Conservation (phyloP, 805 yeast genomes). For the Teunomyces barrocoloradensis region DNA sequence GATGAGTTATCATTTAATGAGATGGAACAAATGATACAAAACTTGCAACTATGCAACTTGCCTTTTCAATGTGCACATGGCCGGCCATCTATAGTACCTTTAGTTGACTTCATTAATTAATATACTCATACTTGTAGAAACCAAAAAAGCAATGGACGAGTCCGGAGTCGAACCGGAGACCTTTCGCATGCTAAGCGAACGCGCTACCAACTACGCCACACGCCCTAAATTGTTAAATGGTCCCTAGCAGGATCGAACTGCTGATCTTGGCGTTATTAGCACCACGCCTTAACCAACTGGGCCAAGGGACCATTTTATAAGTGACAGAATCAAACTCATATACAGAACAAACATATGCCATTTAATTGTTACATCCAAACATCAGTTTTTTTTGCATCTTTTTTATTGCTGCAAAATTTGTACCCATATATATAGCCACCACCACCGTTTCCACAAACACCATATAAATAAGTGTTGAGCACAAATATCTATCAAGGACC, state of each 20-base stretch:
- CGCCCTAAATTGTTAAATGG: slow-evolving; percentile 33
- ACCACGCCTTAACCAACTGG: slow-evolving; percentile 62
- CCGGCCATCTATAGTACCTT: slow-evolving; percentile 67
- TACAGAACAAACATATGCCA: no score
- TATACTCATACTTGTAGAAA: not conserved
- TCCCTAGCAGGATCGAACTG: slow-evolving; percentile 44
- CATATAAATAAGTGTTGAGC: no score
- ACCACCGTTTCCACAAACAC: no score
- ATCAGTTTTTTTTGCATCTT: not conserved
- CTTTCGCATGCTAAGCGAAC: slow-evolving; percentile 78
- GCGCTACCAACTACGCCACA: slow-evolving; percentile 85
- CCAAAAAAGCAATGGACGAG: slow-evolving; percentile 51
- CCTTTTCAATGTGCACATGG: slow-evolving; percentile 90
- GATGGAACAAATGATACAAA: slow-evolving; percentile 43
- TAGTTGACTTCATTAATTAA: slow-evolving; percentile 23
- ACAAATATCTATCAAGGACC: no score
- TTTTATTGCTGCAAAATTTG: not conserved
- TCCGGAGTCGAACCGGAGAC: slow-evolving; percentile 77
- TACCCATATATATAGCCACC: not conserved
- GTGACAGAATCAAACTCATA: slow-evolving; percentile 34
- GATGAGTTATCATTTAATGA: slow-evolving; percentile 41
- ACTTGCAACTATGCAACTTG: slow-evolving; percentile 46
- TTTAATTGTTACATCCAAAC: not conserved
- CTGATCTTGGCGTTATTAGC: slow-evolving; percentile 54
- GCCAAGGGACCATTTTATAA: slow-evolving; percentile 47